Base-by-base conservation (phyloP, 176 grass and related monocot species). In the Rhynchospora pubera region DNA sequence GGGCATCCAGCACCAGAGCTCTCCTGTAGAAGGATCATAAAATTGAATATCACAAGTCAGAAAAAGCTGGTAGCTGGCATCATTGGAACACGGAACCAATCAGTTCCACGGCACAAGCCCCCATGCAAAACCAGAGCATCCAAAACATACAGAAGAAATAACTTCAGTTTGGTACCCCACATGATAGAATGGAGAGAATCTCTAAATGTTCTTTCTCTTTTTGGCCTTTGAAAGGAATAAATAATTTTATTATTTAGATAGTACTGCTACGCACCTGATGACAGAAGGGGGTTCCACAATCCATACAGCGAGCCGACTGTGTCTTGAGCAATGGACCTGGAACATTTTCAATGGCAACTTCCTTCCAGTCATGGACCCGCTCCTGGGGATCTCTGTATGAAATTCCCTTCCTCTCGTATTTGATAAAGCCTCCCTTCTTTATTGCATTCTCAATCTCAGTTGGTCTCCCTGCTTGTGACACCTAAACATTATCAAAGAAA, bases 221-320 rank as follows among this genome's bases (percentile, higher is more conserved):
- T 74, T 5, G 34, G 23, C 44, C 26, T 51, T 13, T 24, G 21
- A 50, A 23, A 26, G 8, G n/a, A 73, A 75, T 9, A 73, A 75
- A 30, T 28, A 55, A 53, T 22, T 76, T 75, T 76, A 53, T 76
- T 48, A 72, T 45, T 43, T 46, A 56, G 65, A 72, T 59, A 24
- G 14, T 28, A 68, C 48, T 52, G 42, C 7, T 39, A 69, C 9
- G 86, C 68, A 95, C 96, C 92, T 99, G 96, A 90, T 99, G 96
- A 87, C 96, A 99, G 71, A 95, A 99, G 63, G 96, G 96, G 88
- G 96, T 99, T 26, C 96, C 96, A 85, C 96, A 99, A 82, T 99
- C 96, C 96, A 99, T 99, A 84, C 96, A 99, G 42, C 96, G 93
- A 86, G 96, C 96, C 44, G 96, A 95, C 79, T 99, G 96, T 30